Percentiles rank a stretch among this genome's conserved stretches.
Conservation (phyloP, 2,329 filamentous ascomycete species). For the Fusarium subglutinans region DNA sequence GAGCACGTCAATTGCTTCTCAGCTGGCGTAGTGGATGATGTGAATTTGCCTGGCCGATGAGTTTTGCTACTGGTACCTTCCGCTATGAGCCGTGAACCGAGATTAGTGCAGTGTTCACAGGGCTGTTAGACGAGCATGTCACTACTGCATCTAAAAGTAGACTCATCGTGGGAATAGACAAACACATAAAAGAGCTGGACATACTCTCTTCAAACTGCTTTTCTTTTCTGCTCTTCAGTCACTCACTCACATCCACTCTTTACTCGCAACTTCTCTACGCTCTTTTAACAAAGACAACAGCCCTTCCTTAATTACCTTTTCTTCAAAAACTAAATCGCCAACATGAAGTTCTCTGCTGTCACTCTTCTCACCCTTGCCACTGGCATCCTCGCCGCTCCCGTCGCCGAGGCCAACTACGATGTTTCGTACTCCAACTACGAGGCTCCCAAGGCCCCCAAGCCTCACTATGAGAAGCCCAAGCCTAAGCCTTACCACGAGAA, state of each 20-base stretch:
- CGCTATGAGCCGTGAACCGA: background rate
- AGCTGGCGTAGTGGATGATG: background rate
- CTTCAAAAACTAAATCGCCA: background rate
- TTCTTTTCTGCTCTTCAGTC: constrained; percentile 10
- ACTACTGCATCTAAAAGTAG: background rate
- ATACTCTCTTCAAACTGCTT: background rate
- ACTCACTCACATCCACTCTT: constrained; percentile 13
- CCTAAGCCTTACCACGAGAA: constrained; percentile 9
- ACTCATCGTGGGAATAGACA: background rate
- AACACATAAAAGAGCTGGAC: constrained; percentile 9
- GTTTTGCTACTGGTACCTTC: background rate
- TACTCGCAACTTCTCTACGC: constrained; percentile 6
- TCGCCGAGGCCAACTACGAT: constrained; percentile 19
- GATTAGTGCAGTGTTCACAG: background rate
- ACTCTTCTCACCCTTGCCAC: constrained; percentile 30
- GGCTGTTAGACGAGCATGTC: background rate
- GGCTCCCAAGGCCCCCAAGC: constrained; percentile 14
- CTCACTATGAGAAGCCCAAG: constrained; percentile 6
- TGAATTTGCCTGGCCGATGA: background rate
- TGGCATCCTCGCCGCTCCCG: constrained; percentile 24
- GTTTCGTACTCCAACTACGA: constrained; percentile 10
- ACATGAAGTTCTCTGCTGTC: constrained; percentile 30
- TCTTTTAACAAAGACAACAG: background rate
- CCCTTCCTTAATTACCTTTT: background rate
- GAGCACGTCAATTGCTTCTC: background rate